phyloP scores from a whole-genome alignment of 805 yeast species.

The Saccharomycopsis fibuligera region DNA sequence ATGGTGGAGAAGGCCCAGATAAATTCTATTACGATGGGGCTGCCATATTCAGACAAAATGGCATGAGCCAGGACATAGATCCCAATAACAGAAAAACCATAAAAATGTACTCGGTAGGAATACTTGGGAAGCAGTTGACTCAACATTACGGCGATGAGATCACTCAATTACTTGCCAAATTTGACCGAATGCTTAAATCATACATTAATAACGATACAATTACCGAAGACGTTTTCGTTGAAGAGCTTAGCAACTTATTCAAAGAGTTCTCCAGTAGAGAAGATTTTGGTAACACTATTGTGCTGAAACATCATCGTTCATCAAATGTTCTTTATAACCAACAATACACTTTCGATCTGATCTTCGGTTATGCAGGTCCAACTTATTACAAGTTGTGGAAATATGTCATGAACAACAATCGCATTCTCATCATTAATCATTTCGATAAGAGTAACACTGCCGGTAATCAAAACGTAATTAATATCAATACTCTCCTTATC shows the following conservation, averaged over 20 bases:
- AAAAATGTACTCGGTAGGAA: conserved; percentile 20
- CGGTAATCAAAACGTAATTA: background rate
- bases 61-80: conserved; percentile 8
- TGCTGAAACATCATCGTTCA: too few species aligned
- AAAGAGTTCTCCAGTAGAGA: background rate
- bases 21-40: background rate
- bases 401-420: conserved; percentile 2
- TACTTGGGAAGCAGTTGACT: background rate
- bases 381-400: conserved; percentile 7
- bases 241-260: background rate
- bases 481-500: conserved; percentile 9
- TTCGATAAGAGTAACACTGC: conserved; percentile 1
- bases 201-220: background rate
- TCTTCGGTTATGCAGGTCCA: conserved; percentile 7
- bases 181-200: background rate
- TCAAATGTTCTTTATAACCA: too few species aligned
- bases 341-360: background rate
- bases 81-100: conserved; percentile 9
- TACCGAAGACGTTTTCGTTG: background rate
- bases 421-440: conserved; percentile 13
- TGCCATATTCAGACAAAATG: conserved; percentile 19
- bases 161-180: background rate
- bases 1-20: background rate
- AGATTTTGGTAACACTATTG: background rate
- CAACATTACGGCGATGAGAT: background rate